These are phyloP conservation scores for Ochromonas danica DNA, from an alignment of 108 stramenopile species.

Conservation along the genomic window DNA sequence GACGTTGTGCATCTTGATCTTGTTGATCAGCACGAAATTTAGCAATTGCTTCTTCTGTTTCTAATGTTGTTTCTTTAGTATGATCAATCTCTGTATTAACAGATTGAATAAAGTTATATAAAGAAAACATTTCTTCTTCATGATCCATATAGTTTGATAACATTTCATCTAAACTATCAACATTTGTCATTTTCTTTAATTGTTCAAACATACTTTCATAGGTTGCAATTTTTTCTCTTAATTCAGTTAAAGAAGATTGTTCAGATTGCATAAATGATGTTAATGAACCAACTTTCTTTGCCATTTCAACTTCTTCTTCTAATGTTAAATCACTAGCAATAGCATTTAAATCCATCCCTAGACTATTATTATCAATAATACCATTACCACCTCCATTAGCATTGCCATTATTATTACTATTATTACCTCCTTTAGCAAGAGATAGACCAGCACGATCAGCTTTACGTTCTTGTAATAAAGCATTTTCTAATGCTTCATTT, in stretches of 20 bases:
- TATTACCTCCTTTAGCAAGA: conserved; percentile 56
- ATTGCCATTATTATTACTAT: neutral
- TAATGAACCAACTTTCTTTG: conserved; percentile 43
- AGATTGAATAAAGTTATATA: conserved; percentile 71
- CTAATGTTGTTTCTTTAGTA: conserved; percentile 47
- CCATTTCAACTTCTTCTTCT: conserved; percentile 49
- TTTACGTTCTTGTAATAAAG: conserved; percentile 32
- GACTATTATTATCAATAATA: conserved; percentile 33
- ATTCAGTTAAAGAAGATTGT: conserved; percentile 40
- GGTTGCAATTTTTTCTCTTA: conserved; percentile 49
- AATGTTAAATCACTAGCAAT: conserved; percentile 44
- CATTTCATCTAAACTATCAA: conserved; percentile 48
- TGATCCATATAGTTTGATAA: conserved; percentile 48
- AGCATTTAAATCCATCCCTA: conserved; percentile 3
- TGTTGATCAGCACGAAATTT: conserved; percentile 56
- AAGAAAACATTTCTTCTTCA: conserved; percentile 68
- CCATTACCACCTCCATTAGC: conserved; percentile 26
- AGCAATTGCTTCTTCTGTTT: conserved; percentile 54
- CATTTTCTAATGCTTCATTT: conserved; percentile 57
- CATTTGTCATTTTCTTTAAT: conserved; percentile 42
- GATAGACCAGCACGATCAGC: conserved; percentile 36
- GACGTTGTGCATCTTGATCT: conserved; percentile 56
- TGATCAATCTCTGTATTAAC: conserved; percentile 66
- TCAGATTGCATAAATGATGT: conserved; percentile 36
- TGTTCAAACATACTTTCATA: conserved; percentile 50